phyloP scores from a whole-genome alignment of 2,329 filamentous ascomycete genomes.

The Neofusicoccum laricinum region DNA sequence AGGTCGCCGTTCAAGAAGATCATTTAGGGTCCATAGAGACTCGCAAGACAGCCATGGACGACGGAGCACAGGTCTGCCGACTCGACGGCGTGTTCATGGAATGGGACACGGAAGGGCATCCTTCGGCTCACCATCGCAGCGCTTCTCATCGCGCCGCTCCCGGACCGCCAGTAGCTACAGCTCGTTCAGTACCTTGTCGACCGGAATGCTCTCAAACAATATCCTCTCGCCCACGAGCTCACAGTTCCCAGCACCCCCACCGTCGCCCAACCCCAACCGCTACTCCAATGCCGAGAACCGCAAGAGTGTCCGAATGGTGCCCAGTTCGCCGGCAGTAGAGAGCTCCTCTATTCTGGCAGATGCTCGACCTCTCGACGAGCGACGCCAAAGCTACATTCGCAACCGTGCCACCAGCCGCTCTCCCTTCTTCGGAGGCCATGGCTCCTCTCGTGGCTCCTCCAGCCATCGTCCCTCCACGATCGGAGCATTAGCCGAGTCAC shows the following conservation, averaged over 20 bases:
- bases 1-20: conserved; percentile 9
- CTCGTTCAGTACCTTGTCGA: conserved; percentile 38
- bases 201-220: conserved; percentile 29
- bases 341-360: conserved; percentile 31
- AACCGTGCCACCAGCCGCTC: conserved; percentile 39
- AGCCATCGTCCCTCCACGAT: conserved; percentile 12
- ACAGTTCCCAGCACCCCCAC: conserved; percentile 35
- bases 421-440: conserved; percentile 39
- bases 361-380: conserved; percentile 37
- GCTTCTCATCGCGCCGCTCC: neutral
- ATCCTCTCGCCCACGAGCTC: conserved; percentile 36
- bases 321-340: conserved; percentile 28
- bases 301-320: conserved; percentile 35
- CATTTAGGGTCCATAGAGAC: conserved; percentile 15
- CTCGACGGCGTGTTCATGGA: conserved; percentile 31
- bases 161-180: conserved; percentile 33
- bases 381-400: conserved; percentile 41
- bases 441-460: conserved; percentile 29
- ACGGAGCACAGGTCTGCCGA: conserved; percentile 27
- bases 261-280: conserved; percentile 24
- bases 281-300: conserved; percentile 28
- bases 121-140: conserved; percentile 12
- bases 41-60: conserved; percentile 23
- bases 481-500: neutral
- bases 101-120: conserved; percentile 30